Base-by-base conservation (phyloP, 2,329 filamentous ascomycete genomes). In the Chrysoporthe austroafricana region DNA sequence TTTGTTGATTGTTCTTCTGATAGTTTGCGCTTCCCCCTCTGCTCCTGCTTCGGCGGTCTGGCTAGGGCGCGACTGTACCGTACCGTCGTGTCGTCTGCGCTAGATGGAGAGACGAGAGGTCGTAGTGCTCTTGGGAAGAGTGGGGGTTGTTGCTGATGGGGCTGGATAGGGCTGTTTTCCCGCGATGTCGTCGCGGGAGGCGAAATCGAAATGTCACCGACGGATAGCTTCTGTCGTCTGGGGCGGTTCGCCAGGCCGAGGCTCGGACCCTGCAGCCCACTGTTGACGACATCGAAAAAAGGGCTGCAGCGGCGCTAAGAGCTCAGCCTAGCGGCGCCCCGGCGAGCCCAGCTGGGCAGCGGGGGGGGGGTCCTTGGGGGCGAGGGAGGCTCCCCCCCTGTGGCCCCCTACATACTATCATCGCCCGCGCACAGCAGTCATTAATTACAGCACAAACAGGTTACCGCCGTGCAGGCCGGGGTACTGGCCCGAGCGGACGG, bases 231-330 rank as follows among this genome's bases (percentile, higher is more conserved):
- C 36, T 39, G 4, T 39, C 36, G 36, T 39, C 36, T 9, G 1
- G 36, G 36, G 9, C 6, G 36, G 36, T 39, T 9, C 36, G 36
- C 9, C 36, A 44, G 66, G 62, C 62, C 66, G 62, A 67, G 62
- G 57, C 42, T 68, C 62, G 66, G 57, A 60, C 34, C 54, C 50
- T 39, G 54, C 18, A 58, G 44, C 26, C 43, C 43, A 21, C 54
- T 46, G 39, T 61, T 65, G 66, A 68, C 66, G 66, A 68, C 66
- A 68, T 68, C 32, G 64, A 58, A 43, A 42, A 44, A 44, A 16
- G 11, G 18, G 26, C 50, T 54, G 13, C 13, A 16, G 44, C 18
- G 44, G 44, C 44, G 44, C 44, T n/a, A 6, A 2, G 36, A 9
- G 36, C 4, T 9, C 6, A 39, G 36, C 36, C 36, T 1, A 39